phyloP scores from a whole-genome alignment of 2,329 filamentous ascomycete genomes.

The Ascomycota sp. region DNA sequence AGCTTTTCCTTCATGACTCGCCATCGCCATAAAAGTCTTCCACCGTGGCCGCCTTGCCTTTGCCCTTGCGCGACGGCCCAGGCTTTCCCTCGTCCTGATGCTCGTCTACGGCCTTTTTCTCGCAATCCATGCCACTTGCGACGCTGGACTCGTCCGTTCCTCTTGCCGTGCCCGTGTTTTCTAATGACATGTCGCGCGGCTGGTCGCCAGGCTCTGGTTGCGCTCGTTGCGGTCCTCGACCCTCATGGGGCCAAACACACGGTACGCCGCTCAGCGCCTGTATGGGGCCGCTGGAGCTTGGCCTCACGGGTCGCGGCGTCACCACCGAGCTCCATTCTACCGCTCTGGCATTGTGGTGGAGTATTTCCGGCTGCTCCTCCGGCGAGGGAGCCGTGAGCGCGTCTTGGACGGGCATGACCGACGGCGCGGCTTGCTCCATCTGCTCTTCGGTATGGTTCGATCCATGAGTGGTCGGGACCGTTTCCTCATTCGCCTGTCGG shows the following conservation, averaged over 20 bases:
- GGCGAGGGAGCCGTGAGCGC: too few species aligned
- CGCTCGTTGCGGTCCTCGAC: too few species aligned
- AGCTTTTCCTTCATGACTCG: too few species aligned
- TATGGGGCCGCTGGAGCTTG: conserved; percentile 29
- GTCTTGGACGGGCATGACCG: too few species aligned
- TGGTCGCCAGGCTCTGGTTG: conserved; percentile 2
- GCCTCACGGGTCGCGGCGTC: conserved; percentile 25
- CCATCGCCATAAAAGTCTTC: conserved; percentile 23
- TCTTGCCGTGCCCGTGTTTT: too few species aligned
- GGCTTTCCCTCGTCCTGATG: neutral
- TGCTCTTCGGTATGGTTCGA: too few species aligned
- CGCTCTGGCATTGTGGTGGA: neutral
- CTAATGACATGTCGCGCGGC: conserved; percentile 1
- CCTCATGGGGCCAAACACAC: conserved; percentile 8
- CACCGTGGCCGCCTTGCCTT: conserved; percentile 24
- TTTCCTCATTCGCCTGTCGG: conserved; percentile 1
- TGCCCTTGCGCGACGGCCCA: conserved; percentile 14
- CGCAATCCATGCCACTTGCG: too few species aligned
- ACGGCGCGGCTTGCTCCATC: too few species aligned
- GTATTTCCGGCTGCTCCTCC: too few species aligned
- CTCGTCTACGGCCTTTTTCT: too few species aligned
- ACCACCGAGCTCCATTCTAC: conserved; percentile 15
- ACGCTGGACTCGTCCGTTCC: too few species aligned
- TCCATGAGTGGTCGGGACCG: too few species aligned
- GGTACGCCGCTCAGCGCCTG: conserved; percentile 22